Evolutionary conservation across 176 grass and related monocot species (phyloP).

Genomic region (Phoenix dactylifera): DNA sequence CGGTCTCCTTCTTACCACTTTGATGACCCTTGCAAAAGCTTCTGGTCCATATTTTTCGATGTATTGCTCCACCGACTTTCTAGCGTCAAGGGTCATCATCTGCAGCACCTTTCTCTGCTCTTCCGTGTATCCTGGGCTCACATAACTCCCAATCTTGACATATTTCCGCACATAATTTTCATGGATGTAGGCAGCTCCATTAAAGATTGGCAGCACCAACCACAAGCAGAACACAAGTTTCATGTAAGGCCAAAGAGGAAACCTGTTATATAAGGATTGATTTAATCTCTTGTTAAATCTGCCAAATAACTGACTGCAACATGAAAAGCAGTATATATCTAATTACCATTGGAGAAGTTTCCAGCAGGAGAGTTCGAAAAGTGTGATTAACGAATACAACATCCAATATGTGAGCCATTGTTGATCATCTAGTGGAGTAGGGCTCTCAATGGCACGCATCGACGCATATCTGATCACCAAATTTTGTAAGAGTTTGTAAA

Average conservation of each 20-base stretch:
- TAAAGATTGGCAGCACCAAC: slow-evolving; percentile 94
- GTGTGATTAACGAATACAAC: slow-evolving; percentile 83
- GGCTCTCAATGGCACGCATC: slow-evolving; percentile 90
- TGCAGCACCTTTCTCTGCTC: slow-evolving; percentile 65
- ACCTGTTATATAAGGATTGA: slow-evolving; percentile 31
- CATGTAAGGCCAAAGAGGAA: slow-evolving; percentile 83
- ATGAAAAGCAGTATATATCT: too few species aligned
- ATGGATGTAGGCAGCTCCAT: slow-evolving; percentile 94
- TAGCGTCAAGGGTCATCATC: slow-evolving; percentile 85
- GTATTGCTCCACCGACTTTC: slow-evolving; percentile 70
- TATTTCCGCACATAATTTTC: slow-evolving; percentile 63
- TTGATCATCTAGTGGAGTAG: slow-evolving; percentile 81
- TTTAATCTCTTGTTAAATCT: not conserved
- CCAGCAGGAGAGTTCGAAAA: slow-evolving; percentile 89
- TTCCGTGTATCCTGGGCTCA: slow-evolving; percentile 55
- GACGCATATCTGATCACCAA: slow-evolving; percentile 51
- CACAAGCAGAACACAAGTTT: slow-evolving; percentile 87
- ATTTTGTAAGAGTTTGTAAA: not conserved
- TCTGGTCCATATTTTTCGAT: slow-evolving; percentile 64
- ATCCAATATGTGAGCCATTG: slow-evolving; percentile 98
- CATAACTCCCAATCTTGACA: slow-evolving; percentile 73
- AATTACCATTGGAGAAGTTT: slow-evolving; percentile 70
- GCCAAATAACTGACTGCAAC: not conserved
- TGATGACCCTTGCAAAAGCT: slow-evolving; percentile 69
- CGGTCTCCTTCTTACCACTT: slow-evolving; percentile 29